Base-by-base conservation (phyloP, 345 rosid species). In the Litchi chinensis region DNA sequence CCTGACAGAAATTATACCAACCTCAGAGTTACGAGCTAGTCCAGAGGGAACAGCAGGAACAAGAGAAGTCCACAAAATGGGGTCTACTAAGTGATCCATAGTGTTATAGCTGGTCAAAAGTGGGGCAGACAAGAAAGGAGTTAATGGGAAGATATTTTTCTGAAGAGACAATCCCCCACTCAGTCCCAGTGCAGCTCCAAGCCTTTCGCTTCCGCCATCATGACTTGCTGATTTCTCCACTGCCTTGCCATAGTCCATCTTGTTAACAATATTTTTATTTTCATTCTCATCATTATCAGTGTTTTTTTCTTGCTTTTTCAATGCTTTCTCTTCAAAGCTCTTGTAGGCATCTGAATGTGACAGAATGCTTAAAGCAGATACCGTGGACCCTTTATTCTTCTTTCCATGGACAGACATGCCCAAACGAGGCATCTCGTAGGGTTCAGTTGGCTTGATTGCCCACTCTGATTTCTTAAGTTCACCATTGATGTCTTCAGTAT, bases 91-190 rank as follows among this genome's bases (percentile, higher is more conserved):
- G 10, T 93, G 91, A 84, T 93, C 98, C 10, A 90, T 82, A 41
- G 87, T 57, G 80, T 84, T 94, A 88, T 94, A 96, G 91, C 82
- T 93, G 76, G 95, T 90, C 64, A 91, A 85, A 77, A 94, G 91
- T 66, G 97, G 99, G 70, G 97, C 90, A 76, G 97, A 87, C 84
- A 95, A 83, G 85, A 92, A 90, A 64, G 99, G 90, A 77, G 95
- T 84, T 83, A 94, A 74, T 8, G 96, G 98, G 82, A 86, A 90
- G 80, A 82, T 77, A 83, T 88, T 96, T 85, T 91, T 93, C 84
- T 90, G 98, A 75, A 89, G 89, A 78, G 94, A 84, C 83, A 91
- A 87, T 46, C 89, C 92, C 70, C 82, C 93, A 80, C 86, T 81
- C 80, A 88, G 72, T 80, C 93, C 97, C 76, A 91, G 77, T 62